These are phyloP conservation scores for Stachybotrys chlorohalonatus DNA, from an alignment of 2,329 filamentous ascomycete species.

Conservation along the genomic window DNA sequence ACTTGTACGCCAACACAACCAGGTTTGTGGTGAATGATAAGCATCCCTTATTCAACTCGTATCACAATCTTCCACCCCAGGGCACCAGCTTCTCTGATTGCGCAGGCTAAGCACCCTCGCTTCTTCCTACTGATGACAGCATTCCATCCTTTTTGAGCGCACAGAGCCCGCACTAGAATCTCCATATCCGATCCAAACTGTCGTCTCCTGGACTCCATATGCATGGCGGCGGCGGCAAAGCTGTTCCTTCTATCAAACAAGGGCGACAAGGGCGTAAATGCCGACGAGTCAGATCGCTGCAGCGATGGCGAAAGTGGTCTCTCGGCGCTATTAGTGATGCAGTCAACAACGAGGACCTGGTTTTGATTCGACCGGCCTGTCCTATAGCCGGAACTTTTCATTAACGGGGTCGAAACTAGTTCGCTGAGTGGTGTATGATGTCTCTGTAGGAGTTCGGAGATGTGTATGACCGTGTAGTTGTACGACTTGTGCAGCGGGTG, in stretches of 20 bases:
- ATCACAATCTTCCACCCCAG: constrained; percentile 62
- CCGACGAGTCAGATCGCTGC: constrained; percentile 14
- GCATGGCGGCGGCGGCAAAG: constrained; percentile 41
- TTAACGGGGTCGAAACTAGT: constrained; percentile 28
- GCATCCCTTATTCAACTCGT: constrained; percentile 36
- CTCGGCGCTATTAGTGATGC: constrained; percentile 44
- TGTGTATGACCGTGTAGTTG: constrained; percentile 49
- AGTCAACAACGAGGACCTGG: constrained; percentile 52
- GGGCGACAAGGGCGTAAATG: constrained; percentile 11
- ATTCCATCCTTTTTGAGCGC: constrained; percentile 65
- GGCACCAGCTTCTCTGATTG: constrained; percentile 64
- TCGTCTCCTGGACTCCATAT: constrained; percentile 45
- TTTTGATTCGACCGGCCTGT: constrained; percentile 15
- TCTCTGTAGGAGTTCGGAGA: constrained; percentile 45
- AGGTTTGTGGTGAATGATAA: too few relatives aligned
- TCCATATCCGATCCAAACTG: constrained; percentile 59
- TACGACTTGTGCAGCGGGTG: constrained; percentile 57
- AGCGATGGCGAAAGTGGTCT: constrained; percentile 40
- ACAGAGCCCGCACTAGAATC: constrained; percentile 62
- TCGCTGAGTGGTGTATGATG: constrained; percentile 36
- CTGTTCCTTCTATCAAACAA: constrained; percentile 24
- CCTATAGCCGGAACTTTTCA: constrained; percentile 15
- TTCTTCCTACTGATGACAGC: constrained; percentile 59
- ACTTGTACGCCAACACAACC: neutral
- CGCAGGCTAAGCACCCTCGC: constrained; percentile 64